Base-by-base conservation (phyloP, 345 rosid genomes). In the Microthlaspi erraticum region DNA sequence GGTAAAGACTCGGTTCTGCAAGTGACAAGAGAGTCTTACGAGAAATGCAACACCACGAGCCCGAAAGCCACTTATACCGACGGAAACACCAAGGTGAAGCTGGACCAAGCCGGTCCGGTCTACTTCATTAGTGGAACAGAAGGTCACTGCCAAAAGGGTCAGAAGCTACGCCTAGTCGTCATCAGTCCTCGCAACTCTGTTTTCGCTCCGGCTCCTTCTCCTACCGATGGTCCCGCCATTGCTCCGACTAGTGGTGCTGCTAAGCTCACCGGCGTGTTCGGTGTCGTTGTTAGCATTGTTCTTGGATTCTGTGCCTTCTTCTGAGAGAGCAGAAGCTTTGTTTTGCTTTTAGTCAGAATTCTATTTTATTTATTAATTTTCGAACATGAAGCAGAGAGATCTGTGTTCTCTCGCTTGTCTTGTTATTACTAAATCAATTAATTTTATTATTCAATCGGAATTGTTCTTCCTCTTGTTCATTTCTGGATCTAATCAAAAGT, bases 1-100 rank as follows among this genome's bases (percentile, higher is more conserved):
- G 82, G 72, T 36, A 86, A 83, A 52, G 96, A 94, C 79, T 74
- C 81, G 7, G 79, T 78, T 1, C 45, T 78, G 0, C 76, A 78
- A 70, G 79, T 78, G 65, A 74, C 68, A 46, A 41, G 75, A 70
- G 68, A 78, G 1, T 72, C 71, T 4, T 78, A 78, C 54, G 68
- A 74, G 59, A 78, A 66, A 49, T 78, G 79, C 31, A 74, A 74
- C 76, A 70, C 69, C 7, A 68, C 76, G 36, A 74, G 58, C 48
- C 79, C 79, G 2, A 74, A 64, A 43, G 68, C 72, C 3, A 66
- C 26, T 18, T 64, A 70, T 60, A 70, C 66, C 2, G 78, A 74
- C 10, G 81, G 72, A 2, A 54, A 52, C 43, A 74, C 81, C 2
- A 78, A 78, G 33, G 73, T 78, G 68, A 70, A 58, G 60, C 69